phyloP scores from a whole-genome alignment of 441 rosid species.

The Syzygium syzygioides region DNA sequence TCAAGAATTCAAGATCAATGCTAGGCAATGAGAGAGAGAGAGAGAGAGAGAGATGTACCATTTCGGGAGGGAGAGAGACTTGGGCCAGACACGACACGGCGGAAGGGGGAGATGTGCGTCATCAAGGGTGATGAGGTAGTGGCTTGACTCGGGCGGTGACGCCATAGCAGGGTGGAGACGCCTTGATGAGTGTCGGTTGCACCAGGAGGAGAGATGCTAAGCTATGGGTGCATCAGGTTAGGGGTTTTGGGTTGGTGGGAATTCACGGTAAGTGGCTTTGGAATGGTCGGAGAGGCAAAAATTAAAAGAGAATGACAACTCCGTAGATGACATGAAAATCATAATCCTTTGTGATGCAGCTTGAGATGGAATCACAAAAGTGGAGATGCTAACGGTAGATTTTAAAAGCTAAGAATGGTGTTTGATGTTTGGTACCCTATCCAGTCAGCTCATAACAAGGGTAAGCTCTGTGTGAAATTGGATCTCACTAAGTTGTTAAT shows the following conservation, averaged over 20 bases:
- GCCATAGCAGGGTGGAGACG: background rate
- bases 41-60: no score
- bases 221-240: background rate
- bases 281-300: background rate
- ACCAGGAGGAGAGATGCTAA: background rate
- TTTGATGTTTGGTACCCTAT: background rate
- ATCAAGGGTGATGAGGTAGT: no score
- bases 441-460: background rate
- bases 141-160: no score
- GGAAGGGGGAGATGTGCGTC: no score
- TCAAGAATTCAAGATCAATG: background rate
- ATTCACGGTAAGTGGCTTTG: background rate
- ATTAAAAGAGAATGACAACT: background rate
- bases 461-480: background rate
- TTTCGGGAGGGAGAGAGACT: no score
- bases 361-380: background rate
- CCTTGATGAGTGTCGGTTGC: background rate
- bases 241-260: background rate
- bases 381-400: background rate
- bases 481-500: background rate
- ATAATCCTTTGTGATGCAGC: background rate
- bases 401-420: background rate
- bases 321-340: background rate
- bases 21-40: background rate
- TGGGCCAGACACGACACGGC: no score